Evolutionary conservation across 768 basidiomycete species (phyloP).

Genomic region (Amanita subjunquillea): DNA sequence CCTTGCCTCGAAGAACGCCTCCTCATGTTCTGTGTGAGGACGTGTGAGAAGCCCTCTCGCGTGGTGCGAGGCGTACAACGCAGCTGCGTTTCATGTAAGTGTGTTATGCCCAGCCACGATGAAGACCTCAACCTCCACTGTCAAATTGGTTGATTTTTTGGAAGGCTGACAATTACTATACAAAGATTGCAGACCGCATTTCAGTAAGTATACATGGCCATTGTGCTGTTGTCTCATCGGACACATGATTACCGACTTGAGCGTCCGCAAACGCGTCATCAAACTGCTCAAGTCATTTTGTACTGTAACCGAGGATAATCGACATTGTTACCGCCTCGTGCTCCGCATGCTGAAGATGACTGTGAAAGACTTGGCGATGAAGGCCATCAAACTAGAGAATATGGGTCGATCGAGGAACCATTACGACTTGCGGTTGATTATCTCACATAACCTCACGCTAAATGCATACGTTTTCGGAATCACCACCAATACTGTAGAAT

Average conservation of each 20-base stretch:
- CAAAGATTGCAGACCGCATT: slow-evolving; percentile 81
- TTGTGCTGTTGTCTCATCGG: too few relatives aligned
- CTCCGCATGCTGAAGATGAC: slow-evolving; percentile 87
- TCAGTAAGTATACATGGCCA: slow-evolving; percentile 41
- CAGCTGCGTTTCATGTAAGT: too few relatives aligned
- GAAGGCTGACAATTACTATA: slow-evolving; percentile 82
- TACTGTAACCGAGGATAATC: slow-evolving; percentile 44
- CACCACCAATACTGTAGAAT: too few relatives aligned
- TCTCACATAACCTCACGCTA: too few relatives aligned
- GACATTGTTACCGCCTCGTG: slow-evolving; percentile 82
- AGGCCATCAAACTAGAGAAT: slow-evolving; percentile 49
- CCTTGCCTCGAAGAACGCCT: too few relatives aligned
- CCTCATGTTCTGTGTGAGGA: too few relatives aligned
- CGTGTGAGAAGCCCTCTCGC: too few relatives aligned
- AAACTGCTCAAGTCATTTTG: slow-evolving; percentile 87
- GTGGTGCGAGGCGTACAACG: too few relatives aligned
- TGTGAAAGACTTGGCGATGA: slow-evolving; percentile 90
- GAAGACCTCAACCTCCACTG: slow-evolving; percentile 27
- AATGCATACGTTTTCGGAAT: too few relatives aligned
- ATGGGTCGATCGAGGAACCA: too few relatives aligned
- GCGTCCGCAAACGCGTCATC: slow-evolving; percentile 93
- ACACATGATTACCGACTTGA: too few relatives aligned
- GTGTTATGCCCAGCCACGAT: slow-evolving; percentile 15
- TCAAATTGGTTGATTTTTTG: slow-evolving; percentile 12
- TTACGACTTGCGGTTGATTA: too few relatives aligned